Evolutionary conservation across 176 grass and related monocot species (phyloP), one percentile per base, ranked within the genome.

Genomic region (Triticum timopheevii): DNA sequence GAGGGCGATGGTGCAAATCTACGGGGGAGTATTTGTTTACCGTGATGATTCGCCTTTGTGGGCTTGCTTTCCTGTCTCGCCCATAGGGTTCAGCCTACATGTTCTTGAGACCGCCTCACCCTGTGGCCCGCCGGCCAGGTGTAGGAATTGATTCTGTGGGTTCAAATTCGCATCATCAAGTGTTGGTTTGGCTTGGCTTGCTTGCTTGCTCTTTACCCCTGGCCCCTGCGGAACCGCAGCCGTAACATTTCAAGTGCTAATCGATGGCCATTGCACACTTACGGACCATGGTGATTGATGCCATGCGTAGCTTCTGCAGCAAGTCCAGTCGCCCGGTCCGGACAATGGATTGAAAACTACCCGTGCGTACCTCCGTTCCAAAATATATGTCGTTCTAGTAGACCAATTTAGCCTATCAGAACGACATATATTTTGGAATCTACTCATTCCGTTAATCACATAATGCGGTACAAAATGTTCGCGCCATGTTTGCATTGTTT

Each of bases 11-110:
- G 39, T 40, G 39, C 39, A 71, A 39, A 70, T 12, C 30, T 30
- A 68, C 15, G 7, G 8, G 30, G 27, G 7, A 4, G 17, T 15
- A 22, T 45, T 47, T 45, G 40, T 47, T 74, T 74, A 76, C 3
- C 44, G 25, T 52, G 44, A 52, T 49, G 73, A 76, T 76, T 76
- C 44, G 45, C 24, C 44, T 76, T 76, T 76, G 73, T 52, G 73
- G 45, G 73, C 73, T 52, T 76, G 73, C 73, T 76, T 76, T 76
- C 44, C 44, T 76, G 23, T 76, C 44, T 76, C 42, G 73, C 24
- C 44, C 47, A 13, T 5, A 76, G 42, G 72, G 42, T 30, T 75
- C 40, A 44, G 40, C 24, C 20, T 72, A 40, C 70, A 73, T 45
- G 33, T 11, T 72, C 22, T 72, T 44, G 69, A 72, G 22, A 13